These are phyloP conservation scores for Ceratobasidium sp. DNA, from an alignment of 1,284 basidiomycete genomes.

Conservation along the genomic window DNA sequence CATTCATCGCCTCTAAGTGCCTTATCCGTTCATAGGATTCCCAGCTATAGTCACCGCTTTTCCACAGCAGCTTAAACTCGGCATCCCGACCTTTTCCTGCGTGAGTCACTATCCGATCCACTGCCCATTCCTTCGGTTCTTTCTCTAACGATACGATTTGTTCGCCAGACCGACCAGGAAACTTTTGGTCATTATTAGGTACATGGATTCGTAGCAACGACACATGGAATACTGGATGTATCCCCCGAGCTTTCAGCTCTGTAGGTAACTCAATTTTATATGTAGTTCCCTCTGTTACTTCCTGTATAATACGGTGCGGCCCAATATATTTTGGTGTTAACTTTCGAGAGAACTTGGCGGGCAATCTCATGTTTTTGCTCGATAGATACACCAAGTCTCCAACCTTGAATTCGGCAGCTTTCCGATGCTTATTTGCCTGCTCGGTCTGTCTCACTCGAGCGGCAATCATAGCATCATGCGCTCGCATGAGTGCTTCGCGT, in stretches of 20 bases:
- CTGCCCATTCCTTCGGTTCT: constrained; percentile 48
- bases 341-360: no score
- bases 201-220: constrained; percentile 42
- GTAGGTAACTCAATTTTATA: constrained; percentile 49
- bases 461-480: constrained; percentile 50
- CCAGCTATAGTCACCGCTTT: constrained; percentile 51
- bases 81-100: constrained; percentile 44
- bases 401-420: constrained; percentile 12
- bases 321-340: no score
- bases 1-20: constrained; percentile 44
- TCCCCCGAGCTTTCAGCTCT: no score
- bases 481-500: constrained; percentile 46
- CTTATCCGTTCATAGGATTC: constrained; percentile 40
- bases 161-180: constrained; percentile 12
- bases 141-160: background rate
- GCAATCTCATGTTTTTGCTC: no score
- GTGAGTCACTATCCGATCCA: constrained; percentile 49
- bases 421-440: constrained; percentile 48
- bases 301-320: constrained; percentile 47
- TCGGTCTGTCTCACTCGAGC: constrained; percentile 47
- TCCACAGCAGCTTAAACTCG: constrained; percentile 51
- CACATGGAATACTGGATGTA: constrained; percentile 45
- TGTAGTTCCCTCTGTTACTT: constrained; percentile 44
- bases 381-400: no score
- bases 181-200: constrained; percentile 27